A percentile compares a stretch with the other conserved stretches of the same genome.
These are phyloP conservation scores for Tuber borchii DNA, from an alignment of 495 filamentous ascomycete genomes.

Conservation along the genomic window DNA sequence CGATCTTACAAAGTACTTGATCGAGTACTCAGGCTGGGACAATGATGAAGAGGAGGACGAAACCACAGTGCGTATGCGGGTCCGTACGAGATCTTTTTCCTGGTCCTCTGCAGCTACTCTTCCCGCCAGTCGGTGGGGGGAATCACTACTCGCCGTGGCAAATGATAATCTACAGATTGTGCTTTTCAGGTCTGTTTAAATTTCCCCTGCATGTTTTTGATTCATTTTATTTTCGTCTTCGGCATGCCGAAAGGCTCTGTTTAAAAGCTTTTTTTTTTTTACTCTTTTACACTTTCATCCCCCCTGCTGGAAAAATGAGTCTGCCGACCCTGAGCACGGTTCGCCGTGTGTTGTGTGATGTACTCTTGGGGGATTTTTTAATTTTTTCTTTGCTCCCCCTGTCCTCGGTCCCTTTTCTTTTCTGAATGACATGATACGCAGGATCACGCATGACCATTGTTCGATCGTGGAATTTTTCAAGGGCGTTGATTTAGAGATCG, in stretches of 20 bases:
- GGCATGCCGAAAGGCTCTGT: constrained; percentile 25
- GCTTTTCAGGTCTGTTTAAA: constrained; percentile 39
- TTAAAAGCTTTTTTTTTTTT: neutral
- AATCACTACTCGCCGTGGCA: constrained; percentile 44
- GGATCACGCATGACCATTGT: constrained; percentile 36
- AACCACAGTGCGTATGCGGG: constrained; percentile 30
- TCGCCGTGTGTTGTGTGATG: neutral
- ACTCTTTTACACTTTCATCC: neutral
- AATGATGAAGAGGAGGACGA: constrained; percentile 20
- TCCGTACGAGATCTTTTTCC: constrained; percentile 42
- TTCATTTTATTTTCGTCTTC: constrained; percentile 25
- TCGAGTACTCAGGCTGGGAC: constrained; percentile 32
- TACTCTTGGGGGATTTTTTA: neutral
- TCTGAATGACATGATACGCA: constrained; percentile 17
- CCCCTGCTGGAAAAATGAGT: neutral
- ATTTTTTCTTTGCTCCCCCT: neutral
- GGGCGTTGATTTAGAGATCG: constrained; percentile 28
- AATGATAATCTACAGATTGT: constrained; percentile 47
- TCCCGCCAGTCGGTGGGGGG: constrained; percentile 27
- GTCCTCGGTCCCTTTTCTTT: neutral
- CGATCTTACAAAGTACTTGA: constrained; percentile 36
- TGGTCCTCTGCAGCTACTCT: constrained; percentile 41
- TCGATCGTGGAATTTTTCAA: constrained; percentile 36
- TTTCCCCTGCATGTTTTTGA: constrained; percentile 14
- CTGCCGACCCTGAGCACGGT: neutral